These are phyloP conservation scores for Isabelozyma gotoi DNA, from an alignment of 805 yeast genomes.

Conservation along the genomic window DNA sequence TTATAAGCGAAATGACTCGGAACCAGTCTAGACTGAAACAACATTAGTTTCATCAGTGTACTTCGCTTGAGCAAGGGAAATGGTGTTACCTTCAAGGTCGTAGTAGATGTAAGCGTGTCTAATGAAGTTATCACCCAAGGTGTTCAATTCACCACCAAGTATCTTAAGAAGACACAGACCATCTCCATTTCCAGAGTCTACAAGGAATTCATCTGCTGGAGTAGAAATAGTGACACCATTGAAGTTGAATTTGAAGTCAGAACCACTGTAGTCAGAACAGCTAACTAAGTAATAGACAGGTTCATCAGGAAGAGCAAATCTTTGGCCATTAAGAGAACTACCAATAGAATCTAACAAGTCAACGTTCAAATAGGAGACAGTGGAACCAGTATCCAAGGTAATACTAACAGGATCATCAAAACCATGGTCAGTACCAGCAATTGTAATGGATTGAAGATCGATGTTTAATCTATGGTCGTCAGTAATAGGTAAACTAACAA, in stretches of 20 bases:
- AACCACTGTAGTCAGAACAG: slow-evolving; percentile 43
- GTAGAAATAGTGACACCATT: slow-evolving; percentile 14
- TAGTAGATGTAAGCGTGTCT: slow-evolving; percentile 14
- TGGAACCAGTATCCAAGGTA: slow-evolving; percentile 25
- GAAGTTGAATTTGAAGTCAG: slow-evolving; percentile 25
- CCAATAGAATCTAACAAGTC: too few species aligned
- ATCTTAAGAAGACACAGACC: neutral
- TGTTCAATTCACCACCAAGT: neutral
- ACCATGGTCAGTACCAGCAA: too few species aligned
- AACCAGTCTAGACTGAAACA: slow-evolving; percentile 1
- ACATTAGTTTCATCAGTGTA: slow-evolving; percentile 2
- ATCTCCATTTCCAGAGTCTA: too few species aligned
- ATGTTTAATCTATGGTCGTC: neutral
- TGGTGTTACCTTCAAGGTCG: slow-evolving; percentile 12
- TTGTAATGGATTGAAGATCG: slow-evolving; percentile 5
- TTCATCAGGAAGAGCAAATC: neutral
- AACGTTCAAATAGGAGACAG: neutral
- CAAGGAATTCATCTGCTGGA: too few species aligned
- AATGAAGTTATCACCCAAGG: slow-evolving; percentile 15
- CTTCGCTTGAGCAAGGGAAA: slow-evolving; percentile 14
- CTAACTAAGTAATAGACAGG: neutral
- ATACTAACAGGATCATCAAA: slow-evolving; percentile 25
- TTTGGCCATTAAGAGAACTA: slow-evolving; percentile 2
- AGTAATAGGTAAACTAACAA: slow-evolving; percentile 29
- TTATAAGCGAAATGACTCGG: too few species aligned